Conservation (phyloP, 208 protist genomes). For the Crithidia acanthocephali region DNA sequence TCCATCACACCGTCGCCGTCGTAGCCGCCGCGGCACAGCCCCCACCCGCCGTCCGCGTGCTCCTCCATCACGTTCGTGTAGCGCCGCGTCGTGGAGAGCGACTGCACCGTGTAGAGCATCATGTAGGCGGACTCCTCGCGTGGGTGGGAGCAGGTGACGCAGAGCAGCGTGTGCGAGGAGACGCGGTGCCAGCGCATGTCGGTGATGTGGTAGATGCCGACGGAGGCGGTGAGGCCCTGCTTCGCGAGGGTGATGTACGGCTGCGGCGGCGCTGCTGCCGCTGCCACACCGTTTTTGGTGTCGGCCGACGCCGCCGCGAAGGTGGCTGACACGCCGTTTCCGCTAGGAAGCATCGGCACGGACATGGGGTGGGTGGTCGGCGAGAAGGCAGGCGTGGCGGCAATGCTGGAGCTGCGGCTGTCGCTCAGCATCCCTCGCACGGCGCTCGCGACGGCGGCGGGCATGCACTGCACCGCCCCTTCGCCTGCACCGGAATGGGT, state of each 20-base stretch:
- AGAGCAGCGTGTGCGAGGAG: conserved; percentile 68
- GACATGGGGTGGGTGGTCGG: conserved; percentile 22
- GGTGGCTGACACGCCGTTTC: background rate
- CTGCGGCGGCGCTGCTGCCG: background rate
- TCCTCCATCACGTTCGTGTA: conserved; percentile 51
- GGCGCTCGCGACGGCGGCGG: conserved; percentile 3
- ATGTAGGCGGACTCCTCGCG: conserved; percentile 43
- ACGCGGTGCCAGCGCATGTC: conserved; percentile 72
- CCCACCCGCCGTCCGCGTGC: conserved; percentile 27
- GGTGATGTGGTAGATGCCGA: conserved; percentile 55
- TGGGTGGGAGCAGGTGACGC: conserved; percentile 66
- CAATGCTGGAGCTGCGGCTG: conserved; percentile 25
- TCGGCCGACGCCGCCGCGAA: background rate
- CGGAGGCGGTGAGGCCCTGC: conserved; percentile 56
- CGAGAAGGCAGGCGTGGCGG: conserved; percentile 34
- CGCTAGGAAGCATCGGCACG: conserved; percentile 9
- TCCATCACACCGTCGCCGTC: conserved; percentile 13
- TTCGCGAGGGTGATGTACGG: conserved; percentile 36
- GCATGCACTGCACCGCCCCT: background rate
- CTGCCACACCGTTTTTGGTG: background rate
- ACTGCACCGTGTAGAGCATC: conserved; percentile 76
- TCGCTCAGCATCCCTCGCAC: conserved; percentile 18
- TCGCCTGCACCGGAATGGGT: background rate
- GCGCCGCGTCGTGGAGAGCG: conserved; percentile 33
- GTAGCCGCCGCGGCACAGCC: conserved; percentile 24